Evolutionary conservation across 176 grass and related monocot genomes (phyloP).

Genomic region (Phragmites australis): DNA sequence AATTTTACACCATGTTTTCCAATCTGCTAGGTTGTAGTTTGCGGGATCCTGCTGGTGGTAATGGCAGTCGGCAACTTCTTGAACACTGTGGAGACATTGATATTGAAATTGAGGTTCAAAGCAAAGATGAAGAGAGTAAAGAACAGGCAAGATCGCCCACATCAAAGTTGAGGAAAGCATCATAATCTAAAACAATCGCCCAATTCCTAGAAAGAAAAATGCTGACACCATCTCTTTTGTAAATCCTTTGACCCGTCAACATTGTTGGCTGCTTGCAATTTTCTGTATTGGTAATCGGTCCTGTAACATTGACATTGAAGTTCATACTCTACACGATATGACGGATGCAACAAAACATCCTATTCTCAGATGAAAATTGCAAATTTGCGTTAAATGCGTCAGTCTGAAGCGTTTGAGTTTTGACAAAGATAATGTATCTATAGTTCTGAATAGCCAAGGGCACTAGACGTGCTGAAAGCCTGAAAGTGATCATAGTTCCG

Average conservation of each 20-base stretch:
- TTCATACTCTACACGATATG: neutral
- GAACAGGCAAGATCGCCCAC: slow-evolving; percentile 56
- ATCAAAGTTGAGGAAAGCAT: slow-evolving; percentile 37
- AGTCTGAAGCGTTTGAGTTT: neutral
- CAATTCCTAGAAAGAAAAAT: slow-evolving; percentile 12
- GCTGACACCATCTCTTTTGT: slow-evolving; percentile 47
- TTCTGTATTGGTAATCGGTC: slow-evolving; percentile 16
- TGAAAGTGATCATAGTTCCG: neutral
- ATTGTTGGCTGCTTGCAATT: slow-evolving; percentile 36
- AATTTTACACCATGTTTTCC: neutral
- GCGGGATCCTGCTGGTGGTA: slow-evolving; percentile 81
- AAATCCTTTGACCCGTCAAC: slow-evolving; percentile 39
- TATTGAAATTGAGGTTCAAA: slow-evolving; percentile 76
- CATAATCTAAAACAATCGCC: neutral
- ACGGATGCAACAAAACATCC: neutral
- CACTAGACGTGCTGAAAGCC: neutral
- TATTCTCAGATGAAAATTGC: neutral
- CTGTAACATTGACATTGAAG: neutral
- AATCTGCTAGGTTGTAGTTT: slow-evolving; percentile 61
- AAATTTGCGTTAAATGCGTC: neutral
- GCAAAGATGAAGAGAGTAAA: slow-evolving; percentile 83
- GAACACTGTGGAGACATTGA: slow-evolving; percentile 79
- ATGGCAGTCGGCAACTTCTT: slow-evolving; percentile 90
- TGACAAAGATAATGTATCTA: neutral
- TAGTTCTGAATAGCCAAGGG: neutral